These are phyloP conservation scores for Phytophthora tentaculata DNA, from an alignment of 352 stramenopile species.

Conservation along the genomic window DNA sequence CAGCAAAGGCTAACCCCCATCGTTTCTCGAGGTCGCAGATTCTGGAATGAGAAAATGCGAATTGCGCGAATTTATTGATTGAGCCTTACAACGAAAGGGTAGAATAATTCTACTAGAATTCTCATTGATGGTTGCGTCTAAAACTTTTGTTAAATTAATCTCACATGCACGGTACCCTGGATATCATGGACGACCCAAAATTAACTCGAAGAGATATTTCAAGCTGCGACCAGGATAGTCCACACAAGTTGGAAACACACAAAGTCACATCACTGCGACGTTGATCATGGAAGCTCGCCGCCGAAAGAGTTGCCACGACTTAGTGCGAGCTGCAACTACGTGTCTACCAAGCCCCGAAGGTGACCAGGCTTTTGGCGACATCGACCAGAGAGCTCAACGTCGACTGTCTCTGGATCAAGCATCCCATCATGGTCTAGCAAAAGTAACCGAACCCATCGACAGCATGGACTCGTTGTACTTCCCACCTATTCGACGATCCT, in stretches of 20 bases:
- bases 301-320: slow-evolving; percentile 12
- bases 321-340: not conserved
- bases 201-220: slow-evolving; percentile 1
- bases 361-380: not conserved
- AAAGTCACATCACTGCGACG: not conserved
- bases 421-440: slow-evolving; percentile 6
- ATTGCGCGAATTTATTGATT: too few species aligned
- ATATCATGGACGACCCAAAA: not conserved
- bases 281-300: slow-evolving; percentile 15
- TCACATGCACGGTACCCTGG: too few species aligned
- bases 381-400: slow-evolving; percentile 5
- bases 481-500: not conserved
- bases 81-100: too few species aligned
- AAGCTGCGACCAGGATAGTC: not conserved
- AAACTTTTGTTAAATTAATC: too few species aligned
- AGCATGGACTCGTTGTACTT: slow-evolving; percentile 6
- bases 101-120: too few species aligned
- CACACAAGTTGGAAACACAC: not conserved
- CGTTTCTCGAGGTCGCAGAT: too few species aligned
- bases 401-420: slow-evolving; percentile 12
- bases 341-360: slow-evolving; percentile 6
- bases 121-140: too few species aligned
- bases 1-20: too few species aligned
- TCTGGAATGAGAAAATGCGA: too few species aligned
- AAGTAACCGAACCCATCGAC: slow-evolving; percentile 5